These are phyloP conservation scores for Physcomitrellopsis africana DNA, from an alignment of 225 moss, liverwort and hornwort genomes.

Conservation along the genomic window DNA sequence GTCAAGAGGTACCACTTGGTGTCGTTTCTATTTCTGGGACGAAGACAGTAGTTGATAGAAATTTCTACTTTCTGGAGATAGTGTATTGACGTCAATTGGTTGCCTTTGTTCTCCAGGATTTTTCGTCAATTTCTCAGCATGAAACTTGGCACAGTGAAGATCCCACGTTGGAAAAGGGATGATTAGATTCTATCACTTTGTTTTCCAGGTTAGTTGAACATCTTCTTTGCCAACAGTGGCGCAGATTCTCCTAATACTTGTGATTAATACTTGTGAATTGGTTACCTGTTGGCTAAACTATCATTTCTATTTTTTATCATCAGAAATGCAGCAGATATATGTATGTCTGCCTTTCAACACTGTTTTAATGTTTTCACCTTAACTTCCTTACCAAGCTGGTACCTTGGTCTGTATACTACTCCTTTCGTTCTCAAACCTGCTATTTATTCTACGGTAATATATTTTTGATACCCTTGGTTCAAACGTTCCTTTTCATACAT, in stretches of 20 bases:
- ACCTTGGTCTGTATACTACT: too few relatives aligned
- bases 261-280: too few relatives aligned
- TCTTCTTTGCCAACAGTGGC: not conserved
- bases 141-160: not conserved
- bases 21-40: not conserved
- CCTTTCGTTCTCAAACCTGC: too few relatives aligned
- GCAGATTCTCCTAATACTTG: too few relatives aligned
- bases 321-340: too few relatives aligned
- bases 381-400: too few relatives aligned
- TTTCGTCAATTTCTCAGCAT: constrained; percentile 12
- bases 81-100: not conserved
- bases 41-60: not conserved
- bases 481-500: too few relatives aligned
- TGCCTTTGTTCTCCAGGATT: constrained; percentile 9
- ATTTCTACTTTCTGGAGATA: not conserved
- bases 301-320: too few relatives aligned
- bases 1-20: not conserved
- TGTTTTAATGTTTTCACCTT: too few relatives aligned
- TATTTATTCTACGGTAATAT: too few relatives aligned
- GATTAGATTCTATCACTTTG: constrained; percentile 8
- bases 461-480: too few relatives aligned
- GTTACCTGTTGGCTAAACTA: too few relatives aligned
- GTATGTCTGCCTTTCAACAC: not conserved
- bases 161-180: not conserved
- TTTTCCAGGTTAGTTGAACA: constrained; percentile 15